Evolutionary conservation across 495 filamentous ascomycete species (phyloP), one percentile per base, ranked within the genome.

Genomic region (Penicillium goetzii): DNA sequence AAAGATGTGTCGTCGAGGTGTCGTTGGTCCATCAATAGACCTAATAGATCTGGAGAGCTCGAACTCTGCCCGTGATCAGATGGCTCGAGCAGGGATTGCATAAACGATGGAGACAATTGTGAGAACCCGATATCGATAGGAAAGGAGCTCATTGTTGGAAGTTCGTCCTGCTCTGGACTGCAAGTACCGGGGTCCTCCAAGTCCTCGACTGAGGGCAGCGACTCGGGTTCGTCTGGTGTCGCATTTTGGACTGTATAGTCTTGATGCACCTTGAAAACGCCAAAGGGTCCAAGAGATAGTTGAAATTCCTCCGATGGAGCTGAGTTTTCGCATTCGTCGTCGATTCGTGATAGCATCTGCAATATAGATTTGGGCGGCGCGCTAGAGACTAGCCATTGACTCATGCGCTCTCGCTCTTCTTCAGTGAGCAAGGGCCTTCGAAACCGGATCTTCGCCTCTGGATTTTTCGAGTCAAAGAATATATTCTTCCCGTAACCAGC

Each of bases 401-500:
- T 72, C 69, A 74, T 72, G 12, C 60, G 56, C 36, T 68, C 38
- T 19, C 69, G 69, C 43, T 68, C 63, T 32, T 66, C 57, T 33
- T 65, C 65, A 4, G 70, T 69, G 14, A 74, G 65, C 38, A 72
- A 58, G 4, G 70, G 72, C 4, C 72, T 64, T 14, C 70, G 72
- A 56, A 66, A 74, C n/a, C 70, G 67, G 10, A 68, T 62, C 1
- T 60, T 59, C 30, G 45, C 64, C 7, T 66, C 61, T 6, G 61
- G 58, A 36, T 54, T 64, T 23, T 64, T 61, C 8, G 57, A 59
- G 30, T 70, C 61, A 49, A 74, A 74, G 58, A 66, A 60, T 4
- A 74, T 60, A 23, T 67, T 63, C 3, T 71, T 74, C 10, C 41
- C 66, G 34, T 74, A 74, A 11, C 64, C 62, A 21, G 60, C 62